Conservation (phyloP, 2,329 filamentous ascomycete genomes). For the Thermomyces lanuginosus region DNA sequence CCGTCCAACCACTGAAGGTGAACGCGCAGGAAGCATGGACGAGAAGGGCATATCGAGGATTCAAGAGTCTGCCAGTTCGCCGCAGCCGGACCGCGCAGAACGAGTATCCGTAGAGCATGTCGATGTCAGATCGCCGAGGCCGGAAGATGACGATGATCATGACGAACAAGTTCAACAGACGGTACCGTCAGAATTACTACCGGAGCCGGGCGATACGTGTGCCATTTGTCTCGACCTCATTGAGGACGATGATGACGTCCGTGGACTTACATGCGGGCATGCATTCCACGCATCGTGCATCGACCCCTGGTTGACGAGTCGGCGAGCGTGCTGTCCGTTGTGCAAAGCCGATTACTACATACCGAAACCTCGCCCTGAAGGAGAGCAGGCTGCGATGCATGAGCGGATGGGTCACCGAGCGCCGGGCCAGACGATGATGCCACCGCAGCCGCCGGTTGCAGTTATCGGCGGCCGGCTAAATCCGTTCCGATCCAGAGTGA, state of each 20-base stretch:
- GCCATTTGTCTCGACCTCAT: constrained; percentile 91
- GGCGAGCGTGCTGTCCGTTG: constrained; percentile 86
- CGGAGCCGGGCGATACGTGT: constrained; percentile 76
- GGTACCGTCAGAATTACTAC: constrained; percentile 62
- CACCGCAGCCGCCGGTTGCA: too few relatives aligned
- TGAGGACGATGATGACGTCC: constrained; percentile 89
- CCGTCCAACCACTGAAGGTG: too few relatives aligned
- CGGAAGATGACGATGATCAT: constrained; percentile 27
- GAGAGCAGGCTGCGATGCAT: constrained; percentile 15
- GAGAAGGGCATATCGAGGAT: constrained; percentile 12
- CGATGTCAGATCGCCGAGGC: constrained; percentile 5
- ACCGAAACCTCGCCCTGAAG: constrained; percentile 66
- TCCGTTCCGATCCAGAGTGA: too few relatives aligned
- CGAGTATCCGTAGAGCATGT: too few relatives aligned
- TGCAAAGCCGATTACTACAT: constrained; percentile 98
- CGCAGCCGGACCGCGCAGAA: too few relatives aligned
- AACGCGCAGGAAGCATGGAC: too few relatives aligned
- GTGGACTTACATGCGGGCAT: constrained; percentile 89
- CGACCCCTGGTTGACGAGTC: constrained; percentile 89
- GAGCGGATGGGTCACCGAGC: too few relatives aligned
- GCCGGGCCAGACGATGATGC: too few relatives aligned
- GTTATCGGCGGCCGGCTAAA: too few relatives aligned
- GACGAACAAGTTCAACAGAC: constrained; percentile 66
- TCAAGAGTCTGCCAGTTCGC: too few relatives aligned
- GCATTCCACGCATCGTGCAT: constrained; percentile 93